Evolutionary conservation across 2,329 filamentous ascomycete species (phyloP).

Genomic region (Alternaria arborescens): DNA sequence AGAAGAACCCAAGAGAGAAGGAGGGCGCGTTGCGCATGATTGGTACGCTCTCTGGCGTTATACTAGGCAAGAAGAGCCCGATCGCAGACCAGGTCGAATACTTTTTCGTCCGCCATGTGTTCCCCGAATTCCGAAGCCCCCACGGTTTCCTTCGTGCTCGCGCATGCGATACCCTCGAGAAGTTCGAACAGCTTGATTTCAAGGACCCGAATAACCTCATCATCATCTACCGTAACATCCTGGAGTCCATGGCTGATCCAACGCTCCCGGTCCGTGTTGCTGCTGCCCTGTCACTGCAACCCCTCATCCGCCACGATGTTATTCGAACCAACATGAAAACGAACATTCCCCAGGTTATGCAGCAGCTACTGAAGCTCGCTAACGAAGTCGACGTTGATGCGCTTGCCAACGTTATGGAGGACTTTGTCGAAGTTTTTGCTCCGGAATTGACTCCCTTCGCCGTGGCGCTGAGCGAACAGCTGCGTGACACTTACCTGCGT

Average conservation of each 20-base stretch:
- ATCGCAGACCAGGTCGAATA: conserved; percentile 98
- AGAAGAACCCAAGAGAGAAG: conserved; percentile 95
- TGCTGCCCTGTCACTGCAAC: conserved; percentile 91
- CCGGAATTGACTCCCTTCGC: conserved; percentile 95
- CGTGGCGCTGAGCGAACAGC: conserved; percentile 92
- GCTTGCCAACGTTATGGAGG: conserved; percentile 98
- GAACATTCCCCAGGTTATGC: conserved; percentile 99
- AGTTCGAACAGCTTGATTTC: conserved; percentile 97
- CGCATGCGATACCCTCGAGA: conserved; percentile 96
- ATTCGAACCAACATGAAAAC: conserved; percentile 96
- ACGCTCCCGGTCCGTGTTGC: conserved; percentile 93
- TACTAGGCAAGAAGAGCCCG: conserved; percentile 96
- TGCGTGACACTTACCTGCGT: conserved; percentile 93
- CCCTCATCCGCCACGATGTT: conserved; percentile 92
- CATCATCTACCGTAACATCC: conserved; percentile 93
- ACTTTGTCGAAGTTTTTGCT: conserved; percentile 99
- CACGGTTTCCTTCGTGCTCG: conserved; percentile 93
- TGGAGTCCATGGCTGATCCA: conserved; percentile 96
- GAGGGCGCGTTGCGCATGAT: conserved; percentile 98
- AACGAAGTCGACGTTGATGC: conserved; percentile 99
- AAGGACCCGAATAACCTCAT: conserved; percentile 95
- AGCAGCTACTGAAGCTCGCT: conserved; percentile 93
- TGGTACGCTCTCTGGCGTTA: conserved; percentile 90
- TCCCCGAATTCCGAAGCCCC: conserved; percentile 93
- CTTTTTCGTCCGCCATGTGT: conserved; percentile 97